phyloP scores from a whole-genome alignment of 768 basidiomycete species.

The Suillus placidus region DNA sequence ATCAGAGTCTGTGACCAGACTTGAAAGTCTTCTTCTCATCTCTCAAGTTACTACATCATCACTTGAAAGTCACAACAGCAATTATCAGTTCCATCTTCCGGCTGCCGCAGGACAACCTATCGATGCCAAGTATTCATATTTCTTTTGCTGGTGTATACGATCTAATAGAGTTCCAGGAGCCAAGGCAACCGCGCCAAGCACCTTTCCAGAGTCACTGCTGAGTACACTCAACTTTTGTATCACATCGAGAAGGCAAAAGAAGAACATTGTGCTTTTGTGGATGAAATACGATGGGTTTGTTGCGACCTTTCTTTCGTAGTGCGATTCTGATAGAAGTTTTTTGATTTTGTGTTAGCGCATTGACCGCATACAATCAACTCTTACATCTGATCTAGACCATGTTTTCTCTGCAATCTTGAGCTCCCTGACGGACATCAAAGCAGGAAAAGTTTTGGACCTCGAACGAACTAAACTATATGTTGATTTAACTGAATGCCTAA shows the following conservation, averaged over 20 bases:
- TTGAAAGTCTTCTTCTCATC: slow-evolving; percentile 81
- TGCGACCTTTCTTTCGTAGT: slow-evolving; percentile 17
- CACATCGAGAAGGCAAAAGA: slow-evolving; percentile 79
- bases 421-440: slow-evolving; percentile 50
- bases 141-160: neutral
- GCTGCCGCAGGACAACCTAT: slow-evolving; percentile 32
- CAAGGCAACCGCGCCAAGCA: slow-evolving; percentile 76
- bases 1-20: slow-evolving; percentile 85
- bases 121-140: slow-evolving; percentile 38
- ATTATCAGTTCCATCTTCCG: slow-evolving; percentile 35
- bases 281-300: slow-evolving; percentile 84
- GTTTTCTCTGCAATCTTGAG: slow-evolving; percentile 69
- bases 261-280: slow-evolving; percentile 79
- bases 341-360: slow-evolving; percentile 61
- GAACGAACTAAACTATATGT: slow-evolving; percentile 64
- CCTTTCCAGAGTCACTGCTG: slow-evolving; percentile 80
- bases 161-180: slow-evolving; percentile 41
- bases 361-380: slow-evolving; percentile 78
- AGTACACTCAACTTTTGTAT: slow-evolving; percentile 92
- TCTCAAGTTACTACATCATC: slow-evolving; percentile 45
- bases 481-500: slow-evolving; percentile 78
- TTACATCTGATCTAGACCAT: slow-evolving; percentile 86
- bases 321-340: neutral
- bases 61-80: slow-evolving; percentile 36
- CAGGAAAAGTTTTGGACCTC: slow-evolving; percentile 55